Conservation (phyloP, 176 grass and related monocot genomes). For the Echinochloa phyllopogon region DNA sequence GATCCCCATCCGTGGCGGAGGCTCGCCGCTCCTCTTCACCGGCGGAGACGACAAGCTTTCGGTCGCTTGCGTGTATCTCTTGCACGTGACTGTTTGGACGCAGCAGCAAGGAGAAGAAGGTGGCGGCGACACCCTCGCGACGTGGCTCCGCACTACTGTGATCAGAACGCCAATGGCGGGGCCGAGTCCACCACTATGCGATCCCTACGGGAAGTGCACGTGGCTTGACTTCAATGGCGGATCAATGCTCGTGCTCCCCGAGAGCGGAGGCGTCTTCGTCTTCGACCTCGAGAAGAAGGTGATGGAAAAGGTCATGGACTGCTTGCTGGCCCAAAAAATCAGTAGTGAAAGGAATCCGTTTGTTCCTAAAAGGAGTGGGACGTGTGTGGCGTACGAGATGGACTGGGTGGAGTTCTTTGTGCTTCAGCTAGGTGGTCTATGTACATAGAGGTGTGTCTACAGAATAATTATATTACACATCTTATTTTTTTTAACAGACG, state of each 20-base stretch:
- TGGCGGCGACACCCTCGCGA: neutral
- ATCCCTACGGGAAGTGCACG: neutral
- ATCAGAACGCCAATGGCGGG: neutral
- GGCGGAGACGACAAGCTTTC: neutral
- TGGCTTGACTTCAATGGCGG: neutral
- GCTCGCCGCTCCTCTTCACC: neutral
- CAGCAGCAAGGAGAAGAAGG: neutral
- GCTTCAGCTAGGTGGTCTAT: neutral
- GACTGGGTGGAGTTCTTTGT: slow-evolving; percentile 24
- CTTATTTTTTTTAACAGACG: too few species aligned
- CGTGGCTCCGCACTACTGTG: neutral
- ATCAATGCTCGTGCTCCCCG: neutral
- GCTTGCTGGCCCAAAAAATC: neutral
- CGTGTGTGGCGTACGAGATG: slow-evolving; percentile 7
- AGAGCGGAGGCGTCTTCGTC: neutral
- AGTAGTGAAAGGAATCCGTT: neutral
- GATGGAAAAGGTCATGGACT: slow-evolving; percentile 20
- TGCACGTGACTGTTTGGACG: neutral
- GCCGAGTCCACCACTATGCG: neutral
- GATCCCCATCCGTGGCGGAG: neutral
- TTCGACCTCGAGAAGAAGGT: slow-evolving; percentile 14
- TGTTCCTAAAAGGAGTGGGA: too few species aligned
- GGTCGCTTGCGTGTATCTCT: neutral
- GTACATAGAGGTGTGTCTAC: too few species aligned
- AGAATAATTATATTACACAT: too few species aligned